Evolutionary conservation across 345 rosid species (phyloP), one percentile per base, ranked within the genome.

Genomic region (Draba incana): DNA sequence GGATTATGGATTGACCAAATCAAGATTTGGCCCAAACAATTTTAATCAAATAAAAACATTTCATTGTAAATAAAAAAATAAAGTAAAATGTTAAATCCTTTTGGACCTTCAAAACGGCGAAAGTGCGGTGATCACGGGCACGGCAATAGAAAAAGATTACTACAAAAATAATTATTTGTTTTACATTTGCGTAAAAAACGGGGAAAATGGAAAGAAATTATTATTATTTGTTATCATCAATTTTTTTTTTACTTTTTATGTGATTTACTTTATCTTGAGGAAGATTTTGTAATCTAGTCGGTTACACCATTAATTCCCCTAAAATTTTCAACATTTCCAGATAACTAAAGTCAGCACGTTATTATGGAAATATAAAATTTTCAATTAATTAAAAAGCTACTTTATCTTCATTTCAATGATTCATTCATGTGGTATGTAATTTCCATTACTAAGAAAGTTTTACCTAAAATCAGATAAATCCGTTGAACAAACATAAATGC

Each of bases 51-150:
- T 30, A 49, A 56, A 14, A 42, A 41, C 62, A 33, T 70, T 61
- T 61, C 53, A 43, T 44, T 48, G 16, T 37, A 45, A 3, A 7
- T 69, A 44, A 13, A 8, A 16, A 12, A 35, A 25, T n/a, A 63
- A 54, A 53, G 43, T 33, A 11, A 62, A 55, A 52, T 28, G 46
- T 44, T 49, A 28, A 44, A 30, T 30, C 67, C 66, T 66, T 73
- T 73, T 73, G 67, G 67, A 50, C 47, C 35, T 57, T 50, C 38
- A 57, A 66, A 72, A 54, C 66, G 33, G 71, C 55, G 5, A 58
- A 57, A 66, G 3, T 64, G 71, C 77, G 71, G 71, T 73, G 67
- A 73, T 73, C 46, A 66, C 62, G 77, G 72, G 66, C 46, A 66
- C 62, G 77, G 72, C 71, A 55, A 39, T 10, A 3, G 20, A 57